Percentiles rank a stretch among this genome's conserved stretches.
These are phyloP conservation scores for Aureobasidium sp. DNA, from an alignment of 2,329 filamentous ascomycete species.

Conservation along the genomic window DNA sequence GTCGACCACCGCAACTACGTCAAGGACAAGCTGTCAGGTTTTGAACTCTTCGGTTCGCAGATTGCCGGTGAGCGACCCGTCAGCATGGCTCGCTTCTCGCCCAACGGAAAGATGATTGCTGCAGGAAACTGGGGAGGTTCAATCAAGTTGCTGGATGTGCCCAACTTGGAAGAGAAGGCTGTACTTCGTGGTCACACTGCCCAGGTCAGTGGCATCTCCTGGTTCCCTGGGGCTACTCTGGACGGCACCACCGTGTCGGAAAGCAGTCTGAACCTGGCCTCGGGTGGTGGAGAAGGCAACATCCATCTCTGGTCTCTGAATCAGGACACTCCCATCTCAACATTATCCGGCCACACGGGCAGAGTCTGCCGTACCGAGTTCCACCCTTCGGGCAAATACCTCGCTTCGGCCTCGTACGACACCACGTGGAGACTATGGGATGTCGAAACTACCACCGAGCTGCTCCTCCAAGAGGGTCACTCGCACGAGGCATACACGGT, in stretches of 20 bases:
- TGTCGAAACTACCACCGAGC: conserved; percentile 71
- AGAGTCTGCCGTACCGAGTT: conserved; percentile 90
- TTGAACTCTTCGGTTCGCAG: conserved; percentile 90
- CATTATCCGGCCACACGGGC: conserved; percentile 71
- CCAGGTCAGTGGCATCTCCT: conserved; percentile 81
- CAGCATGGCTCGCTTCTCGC: conserved; percentile 84
- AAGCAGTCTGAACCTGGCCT: conserved; percentile 73
- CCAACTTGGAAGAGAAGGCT: conserved; percentile 67
- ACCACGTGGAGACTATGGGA: conserved; percentile 98
- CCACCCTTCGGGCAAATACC: conserved; percentile 80
- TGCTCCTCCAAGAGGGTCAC: conserved; percentile 88
- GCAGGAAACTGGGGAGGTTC: conserved; percentile 90
- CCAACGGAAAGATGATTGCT: conserved; percentile 72
- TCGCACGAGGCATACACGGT: conserved; percentile 87
- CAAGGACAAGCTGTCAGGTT: conserved; percentile 71
- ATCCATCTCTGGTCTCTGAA: conserved; percentile 85
- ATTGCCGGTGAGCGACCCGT: conserved; percentile 85
- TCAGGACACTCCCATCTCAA: conserved; percentile 75
- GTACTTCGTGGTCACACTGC: conserved; percentile 76
- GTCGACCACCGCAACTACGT: conserved; percentile 85
- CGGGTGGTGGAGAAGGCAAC: conserved; percentile 79
- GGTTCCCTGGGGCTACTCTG: conserved; percentile 76
- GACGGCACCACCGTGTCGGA: conserved; percentile 58
- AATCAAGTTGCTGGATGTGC: conserved; percentile 76
- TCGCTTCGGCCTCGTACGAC: conserved; percentile 90